These are phyloP conservation scores for Hyphopichia buzzinii DNA, from an alignment of 1,139 yeast species.

Conservation along the genomic window DNA sequence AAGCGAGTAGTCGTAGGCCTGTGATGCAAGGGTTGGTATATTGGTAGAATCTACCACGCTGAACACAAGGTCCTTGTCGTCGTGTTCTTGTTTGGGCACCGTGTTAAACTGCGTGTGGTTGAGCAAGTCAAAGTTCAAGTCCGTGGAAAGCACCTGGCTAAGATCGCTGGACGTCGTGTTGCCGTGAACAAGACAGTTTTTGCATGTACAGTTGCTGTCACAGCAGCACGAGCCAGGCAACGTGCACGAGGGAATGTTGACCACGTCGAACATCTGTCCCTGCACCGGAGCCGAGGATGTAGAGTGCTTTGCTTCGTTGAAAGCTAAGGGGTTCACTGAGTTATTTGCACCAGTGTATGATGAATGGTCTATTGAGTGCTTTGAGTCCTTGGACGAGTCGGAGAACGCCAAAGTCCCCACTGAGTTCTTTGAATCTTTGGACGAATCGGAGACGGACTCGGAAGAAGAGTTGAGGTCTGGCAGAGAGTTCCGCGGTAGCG, in stretches of 20 bases:
- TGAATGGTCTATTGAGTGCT: background rate
- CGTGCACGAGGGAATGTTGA: slow-evolving; percentile 39
- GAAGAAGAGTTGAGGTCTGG: slow-evolving; percentile 3
- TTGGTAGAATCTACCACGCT: slow-evolving; percentile 1
- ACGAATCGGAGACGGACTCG: background rate
- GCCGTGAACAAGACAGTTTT: slow-evolving; percentile 47
- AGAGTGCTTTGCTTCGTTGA: background rate
- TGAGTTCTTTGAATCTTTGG: background rate
- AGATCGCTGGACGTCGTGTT: slow-evolving; percentile 15
- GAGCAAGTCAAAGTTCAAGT: slow-evolving; percentile 8
- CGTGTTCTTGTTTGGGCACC: background rate
- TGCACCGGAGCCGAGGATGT: background rate
- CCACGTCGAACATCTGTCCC: slow-evolving; percentile 18
- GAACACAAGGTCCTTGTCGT: slow-evolving; percentile 9
- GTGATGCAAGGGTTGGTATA: background rate
- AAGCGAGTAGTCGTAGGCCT: background rate
- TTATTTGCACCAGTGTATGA: background rate
- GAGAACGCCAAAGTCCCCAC: background rate
- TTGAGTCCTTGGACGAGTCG: background rate
- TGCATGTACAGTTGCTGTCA: slow-evolving; percentile 46
- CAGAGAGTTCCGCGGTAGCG: slow-evolving; percentile 6
- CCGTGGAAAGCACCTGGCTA: slow-evolving; percentile 8
- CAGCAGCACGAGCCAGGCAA: slow-evolving; percentile 53
- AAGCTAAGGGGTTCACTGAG: background rate
- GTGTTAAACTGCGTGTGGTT: slow-evolving; percentile 6